Percentiles rank a stretch among this genome's conserved stretches.
Conservation (phyloP, 768 basidiomycete species). For the Polyporus arcularius region DNA sequence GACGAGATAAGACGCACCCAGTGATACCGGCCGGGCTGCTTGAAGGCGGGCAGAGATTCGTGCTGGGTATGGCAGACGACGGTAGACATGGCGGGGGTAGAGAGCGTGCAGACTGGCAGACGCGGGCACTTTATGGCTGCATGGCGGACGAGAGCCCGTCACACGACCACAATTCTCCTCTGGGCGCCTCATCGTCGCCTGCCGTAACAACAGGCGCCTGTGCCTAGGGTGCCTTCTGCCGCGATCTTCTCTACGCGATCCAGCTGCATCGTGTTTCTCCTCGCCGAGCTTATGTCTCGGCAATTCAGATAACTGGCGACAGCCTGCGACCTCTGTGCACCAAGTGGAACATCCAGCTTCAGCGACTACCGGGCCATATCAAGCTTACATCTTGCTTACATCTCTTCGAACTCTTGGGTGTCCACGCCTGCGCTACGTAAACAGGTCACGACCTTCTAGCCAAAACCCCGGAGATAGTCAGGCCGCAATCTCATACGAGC, state of each 20-base stretch:
- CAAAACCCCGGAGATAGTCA: neutral
- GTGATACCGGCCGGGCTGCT: constrained; percentile 4
- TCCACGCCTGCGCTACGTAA: neutral
- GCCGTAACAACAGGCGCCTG: neutral
- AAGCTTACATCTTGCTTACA: too few relatives aligned
- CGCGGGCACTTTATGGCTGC: neutral
- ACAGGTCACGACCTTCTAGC: neutral
- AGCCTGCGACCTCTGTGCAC: too few relatives aligned
- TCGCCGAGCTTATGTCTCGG: neutral
- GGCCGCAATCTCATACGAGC: neutral
- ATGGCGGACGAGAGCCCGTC: neutral
- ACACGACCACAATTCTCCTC: too few relatives aligned
- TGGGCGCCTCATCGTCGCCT: too few relatives aligned
- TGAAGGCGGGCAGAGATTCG: neutral
- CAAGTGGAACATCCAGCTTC: too few relatives aligned
- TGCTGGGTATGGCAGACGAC: constrained; percentile 1
- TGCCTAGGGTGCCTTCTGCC: neutral
- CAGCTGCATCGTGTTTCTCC: neutral
- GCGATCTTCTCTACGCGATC: neutral
- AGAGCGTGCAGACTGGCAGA: neutral
- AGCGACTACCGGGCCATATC: too few relatives aligned
- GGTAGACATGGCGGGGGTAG: neutral
- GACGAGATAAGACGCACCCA: constrained; percentile 3
- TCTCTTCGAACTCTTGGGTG: too few relatives aligned
- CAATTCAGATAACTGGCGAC: neutral